Evolutionary conservation across 2,329 filamentous ascomycete species (phyloP), one percentile per base, ranked within the genome.

Genomic region (Apiospora phragmitis): DNA sequence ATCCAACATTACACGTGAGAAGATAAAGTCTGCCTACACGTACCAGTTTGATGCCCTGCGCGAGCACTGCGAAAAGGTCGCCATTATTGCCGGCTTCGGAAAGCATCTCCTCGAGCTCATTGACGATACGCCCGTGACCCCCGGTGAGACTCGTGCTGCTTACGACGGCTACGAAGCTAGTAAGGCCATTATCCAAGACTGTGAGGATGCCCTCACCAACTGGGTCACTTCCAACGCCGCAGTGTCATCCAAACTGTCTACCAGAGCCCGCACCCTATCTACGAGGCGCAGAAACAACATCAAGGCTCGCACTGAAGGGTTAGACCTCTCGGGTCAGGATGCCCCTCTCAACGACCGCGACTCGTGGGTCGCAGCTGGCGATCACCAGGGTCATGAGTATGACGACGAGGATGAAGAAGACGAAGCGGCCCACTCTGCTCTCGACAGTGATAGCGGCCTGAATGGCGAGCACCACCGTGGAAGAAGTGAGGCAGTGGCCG

Each of bases 171-270:
- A 99, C 81, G 96, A 99, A 82, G 95, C 95, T 73, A 97, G 94
- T 89, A 98, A 98, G 85, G 95, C 93, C 74, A 98, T 99, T 83
- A 98, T 99, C 79, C 96, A 99, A 85, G 96, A 99, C 83, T 99
- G 96, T 82, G 96, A 99, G 84, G 95, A 98, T 80, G 90, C 96
- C 1, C 91, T 99, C 72, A 98, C 94, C 81, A 98, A 97, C 87
- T 99, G 96, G 96, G 94, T 98, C 49, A 89, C 91, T 71, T 92
- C 94, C 78, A 96, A 97, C 79, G 95, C 96, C 7, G 92, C 94
- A 65, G 94, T 99, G 76, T 92, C 89, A 70, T 92, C 95, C 74
- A 95, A 94, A 81, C 90, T 99, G 67, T 97, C 94, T 5, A 93
- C 91, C 24, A 94, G 96, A 71, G 91, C 95, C 51, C 94, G 95